Evolutionary conservation across 1,284 basidiomycete species (phyloP).

Genomic region (Melampsora americana): DNA sequence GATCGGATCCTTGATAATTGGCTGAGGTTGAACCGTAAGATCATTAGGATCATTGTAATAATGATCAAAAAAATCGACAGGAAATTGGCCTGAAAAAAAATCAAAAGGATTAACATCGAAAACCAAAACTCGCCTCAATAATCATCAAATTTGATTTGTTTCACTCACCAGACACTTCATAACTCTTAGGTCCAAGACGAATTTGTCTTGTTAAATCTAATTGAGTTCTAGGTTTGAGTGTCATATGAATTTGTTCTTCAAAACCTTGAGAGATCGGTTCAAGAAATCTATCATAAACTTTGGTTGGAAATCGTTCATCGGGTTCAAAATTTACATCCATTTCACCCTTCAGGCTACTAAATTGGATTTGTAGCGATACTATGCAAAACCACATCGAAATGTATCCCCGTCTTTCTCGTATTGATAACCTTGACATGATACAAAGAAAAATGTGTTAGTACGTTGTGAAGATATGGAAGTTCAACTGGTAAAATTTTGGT

Average conservation of each 20-base stretch:
- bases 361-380: background rate
- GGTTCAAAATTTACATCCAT: background rate
- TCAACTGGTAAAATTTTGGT: too few relatives aligned
- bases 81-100: conserved; percentile 41
- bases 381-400: background rate
- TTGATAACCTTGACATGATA: too few relatives aligned
- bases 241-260: background rate
- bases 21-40: conserved; percentile 45
- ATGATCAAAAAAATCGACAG: conserved; percentile 36
- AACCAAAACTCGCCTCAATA: too few relatives aligned
- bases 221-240: background rate
- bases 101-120: conserved; percentile 41
- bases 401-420: background rate
- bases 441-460: too few relatives aligned
- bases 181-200: background rate
- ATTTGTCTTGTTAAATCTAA: background rate
- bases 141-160: background rate
- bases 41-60: conserved; percentile 45
- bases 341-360: background rate
- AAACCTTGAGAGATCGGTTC: background rate
- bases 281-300: background rate
- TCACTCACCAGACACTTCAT: background rate
- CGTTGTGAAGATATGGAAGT: too few relatives aligned
- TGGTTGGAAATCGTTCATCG: background rate
- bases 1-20: conserved; percentile 46